Base-by-base conservation (phyloP, 306 rosid genomes). In the Vigna nakashimae region DNA sequence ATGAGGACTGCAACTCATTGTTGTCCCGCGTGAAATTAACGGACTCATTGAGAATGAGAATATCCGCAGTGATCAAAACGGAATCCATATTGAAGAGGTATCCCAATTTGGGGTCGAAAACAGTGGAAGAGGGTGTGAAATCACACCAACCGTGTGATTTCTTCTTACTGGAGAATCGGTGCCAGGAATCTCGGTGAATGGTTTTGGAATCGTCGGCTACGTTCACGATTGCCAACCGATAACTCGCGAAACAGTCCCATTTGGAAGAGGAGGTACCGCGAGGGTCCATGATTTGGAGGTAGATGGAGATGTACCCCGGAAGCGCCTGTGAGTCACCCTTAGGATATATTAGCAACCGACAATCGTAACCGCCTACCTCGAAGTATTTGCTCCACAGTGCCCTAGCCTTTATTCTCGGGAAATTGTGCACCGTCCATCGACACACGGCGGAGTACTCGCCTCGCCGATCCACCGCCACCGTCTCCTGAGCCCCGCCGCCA, bases 211-310 rank as follows among this genome's bases (percentile, higher is more conserved):
- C 97, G 65, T 96, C 99, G 3, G 62, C 78, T 22, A 86, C 71
- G 85, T 96, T 92, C 40, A 90, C 96, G 84, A 96, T 91, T 62
- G 96, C 93, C 75, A 96, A 78, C 17, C 99, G 97, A 26, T 96
- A 96, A 82, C 99, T 92, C 0, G 99, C 98, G 80, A 96, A 96
- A 55, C 99, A 96, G 89, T 96, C 98, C 99, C 99, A 96, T 89
- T 96, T 96, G 0, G 97, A 91, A 5, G 98, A 95, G 0, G 97
- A 88, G 6, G 94, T 85, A n/a, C 99, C 98, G 68, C 99, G 91
- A 75, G 98, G 99, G 92, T 96, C 99, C 93, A 96, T 91, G 96
- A 96, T 96, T 96, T 96, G 98, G 5, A 96, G 99, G 80, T 96
- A 96, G 74, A 96, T 53, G 1, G 99, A 96, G 85, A 96, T 91